Evolutionary conservation across 2,329 filamentous ascomycete species (phyloP).

Genomic region (Arthrinium puccinioides): DNA sequence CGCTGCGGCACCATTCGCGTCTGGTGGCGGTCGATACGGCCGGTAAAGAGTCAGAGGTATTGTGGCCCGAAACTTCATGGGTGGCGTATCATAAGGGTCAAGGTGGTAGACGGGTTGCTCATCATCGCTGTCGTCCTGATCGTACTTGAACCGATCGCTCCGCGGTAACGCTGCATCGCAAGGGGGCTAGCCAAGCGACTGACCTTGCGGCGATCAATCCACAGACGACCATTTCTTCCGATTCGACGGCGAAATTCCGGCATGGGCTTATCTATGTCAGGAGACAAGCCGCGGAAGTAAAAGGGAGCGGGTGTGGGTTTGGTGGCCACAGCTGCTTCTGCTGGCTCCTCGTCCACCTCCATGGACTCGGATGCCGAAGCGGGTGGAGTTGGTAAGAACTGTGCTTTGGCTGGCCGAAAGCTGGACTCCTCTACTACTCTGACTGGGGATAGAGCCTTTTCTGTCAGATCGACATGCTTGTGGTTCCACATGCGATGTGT

Average conservation of each 20-base stretch:
- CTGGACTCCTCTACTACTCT: constrained; percentile 56
- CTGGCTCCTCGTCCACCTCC: constrained; percentile 43
- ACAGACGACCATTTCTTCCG: constrained; percentile 75
- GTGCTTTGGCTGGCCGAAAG: constrained; percentile 66
- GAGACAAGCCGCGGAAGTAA: constrained; percentile 37
- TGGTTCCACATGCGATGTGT: constrained; percentile 91
- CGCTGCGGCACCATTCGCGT: constrained; percentile 19
- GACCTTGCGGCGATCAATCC: constrained; percentile 68
- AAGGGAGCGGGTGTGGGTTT: constrained; percentile 26
- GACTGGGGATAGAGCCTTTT: constrained; percentile 74
- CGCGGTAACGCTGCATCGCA: constrained; percentile 26
- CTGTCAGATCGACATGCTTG: constrained; percentile 81
- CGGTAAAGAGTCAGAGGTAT: constrained; percentile 1
- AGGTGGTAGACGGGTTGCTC: constrained; percentile 71
- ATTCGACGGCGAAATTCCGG: constrained; percentile 77
- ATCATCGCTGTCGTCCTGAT: constrained; percentile 70
- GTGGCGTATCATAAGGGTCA: constrained; percentile 59
- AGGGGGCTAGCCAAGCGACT: constrained; percentile 13
- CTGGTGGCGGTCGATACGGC: constrained; percentile 29
- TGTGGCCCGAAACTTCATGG: constrained; percentile 54
- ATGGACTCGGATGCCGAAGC: constrained; percentile 49
- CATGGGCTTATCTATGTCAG: constrained; percentile 29
- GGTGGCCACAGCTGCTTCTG: constrained; percentile 10
- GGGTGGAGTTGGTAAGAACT: constrained; percentile 61
- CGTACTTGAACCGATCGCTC: constrained; percentile 76